Evolutionary conservation across 2,329 filamentous ascomycete species (phyloP).

Genomic region (Pezicula neosporulosa): DNA sequence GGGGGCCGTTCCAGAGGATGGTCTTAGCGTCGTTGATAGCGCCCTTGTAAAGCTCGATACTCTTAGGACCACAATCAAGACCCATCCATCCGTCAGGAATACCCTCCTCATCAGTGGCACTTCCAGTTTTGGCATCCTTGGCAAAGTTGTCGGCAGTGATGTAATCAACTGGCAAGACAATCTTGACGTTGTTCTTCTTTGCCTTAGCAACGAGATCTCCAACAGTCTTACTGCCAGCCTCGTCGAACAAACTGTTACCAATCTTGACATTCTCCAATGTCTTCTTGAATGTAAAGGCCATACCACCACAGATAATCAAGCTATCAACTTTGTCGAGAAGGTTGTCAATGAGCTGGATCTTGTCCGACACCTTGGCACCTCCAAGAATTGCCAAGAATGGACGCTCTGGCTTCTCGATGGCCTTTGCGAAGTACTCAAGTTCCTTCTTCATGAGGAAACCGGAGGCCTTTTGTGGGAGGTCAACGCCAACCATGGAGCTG

Average conservation of each 20-base stretch:
- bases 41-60: conserved; percentile 80
- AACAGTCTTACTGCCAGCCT: conserved; percentile 90
- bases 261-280: conserved; percentile 89
- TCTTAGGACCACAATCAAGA: conserved; percentile 90
- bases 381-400: conserved; percentile 98
- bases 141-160: conserved; percentile 94
- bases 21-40: conserved; percentile 88
- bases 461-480: conserved; percentile 93
- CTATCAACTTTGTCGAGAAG: conserved; percentile 96
- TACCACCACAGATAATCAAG: conserved; percentile 93
- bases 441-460: conserved; percentile 99
- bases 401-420: conserved; percentile 86
- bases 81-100: conserved; percentile 99
- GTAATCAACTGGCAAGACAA: conserved; percentile 93
- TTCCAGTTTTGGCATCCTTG: conserved; percentile 75
- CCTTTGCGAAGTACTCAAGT: conserved; percentile 98
- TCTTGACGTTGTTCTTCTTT: conserved; percentile 91
- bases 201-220: conserved; percentile 88
- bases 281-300: conserved; percentile 99
- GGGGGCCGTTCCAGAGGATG: conserved; percentile 98
- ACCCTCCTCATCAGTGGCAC: conserved; percentile 80
- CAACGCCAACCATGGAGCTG: conserved; percentile 97
- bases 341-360: conserved; percentile 99
- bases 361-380: conserved; percentile 97
- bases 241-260: conserved; percentile 87